Evolutionary conservation across 1,284 basidiomycete genomes (phyloP).

Genomic region (Ustilago xerochloae): DNA sequence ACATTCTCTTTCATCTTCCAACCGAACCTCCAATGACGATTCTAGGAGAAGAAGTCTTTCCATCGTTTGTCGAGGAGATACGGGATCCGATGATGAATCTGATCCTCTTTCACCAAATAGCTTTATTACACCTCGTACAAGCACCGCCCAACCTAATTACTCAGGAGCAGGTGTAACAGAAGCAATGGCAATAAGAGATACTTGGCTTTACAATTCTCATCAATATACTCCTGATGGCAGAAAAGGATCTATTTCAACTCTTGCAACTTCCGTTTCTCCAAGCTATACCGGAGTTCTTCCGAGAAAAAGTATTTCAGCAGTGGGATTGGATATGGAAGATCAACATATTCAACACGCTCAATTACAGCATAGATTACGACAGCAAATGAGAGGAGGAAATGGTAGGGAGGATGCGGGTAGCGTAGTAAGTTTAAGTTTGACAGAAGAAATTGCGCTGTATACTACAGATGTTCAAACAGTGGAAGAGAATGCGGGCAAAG

Average conservation of each 20-base stretch:
- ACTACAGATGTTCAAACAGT: constrained; percentile 24
- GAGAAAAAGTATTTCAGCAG: constrained; percentile 12
- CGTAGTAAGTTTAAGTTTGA: constrained; percentile 29
- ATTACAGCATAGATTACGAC: neutral
- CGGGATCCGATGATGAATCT: constrained; percentile 14
- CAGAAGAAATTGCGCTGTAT: constrained; percentile 45
- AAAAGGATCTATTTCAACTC: constrained; percentile 20
- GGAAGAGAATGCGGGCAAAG: too few relatives aligned
- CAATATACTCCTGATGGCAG: constrained; percentile 21
- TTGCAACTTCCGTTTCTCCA: constrained; percentile 8
- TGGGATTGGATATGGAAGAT: constrained; percentile 20
- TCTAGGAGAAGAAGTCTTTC: constrained; percentile 14
- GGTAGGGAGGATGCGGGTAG: constrained; percentile 4
- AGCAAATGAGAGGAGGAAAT: neutral
- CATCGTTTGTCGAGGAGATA: constrained; percentile 26
- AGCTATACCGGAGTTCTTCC: neutral
- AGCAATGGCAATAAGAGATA: constrained; percentile 41
- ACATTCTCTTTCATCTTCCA: neutral
- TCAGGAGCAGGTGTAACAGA: constrained; percentile 1
- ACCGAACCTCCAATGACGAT: neutral
- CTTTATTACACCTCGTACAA: neutral
- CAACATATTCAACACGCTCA: neutral
- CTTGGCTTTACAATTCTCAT: constrained; percentile 25
- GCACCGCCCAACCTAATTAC: neutral
- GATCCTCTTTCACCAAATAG: too few relatives aligned